Evolutionary conservation across 495 filamentous ascomycete species (phyloP), one percentile per base, ranked within the genome.

Genomic region (Daldinia grandis): DNA sequence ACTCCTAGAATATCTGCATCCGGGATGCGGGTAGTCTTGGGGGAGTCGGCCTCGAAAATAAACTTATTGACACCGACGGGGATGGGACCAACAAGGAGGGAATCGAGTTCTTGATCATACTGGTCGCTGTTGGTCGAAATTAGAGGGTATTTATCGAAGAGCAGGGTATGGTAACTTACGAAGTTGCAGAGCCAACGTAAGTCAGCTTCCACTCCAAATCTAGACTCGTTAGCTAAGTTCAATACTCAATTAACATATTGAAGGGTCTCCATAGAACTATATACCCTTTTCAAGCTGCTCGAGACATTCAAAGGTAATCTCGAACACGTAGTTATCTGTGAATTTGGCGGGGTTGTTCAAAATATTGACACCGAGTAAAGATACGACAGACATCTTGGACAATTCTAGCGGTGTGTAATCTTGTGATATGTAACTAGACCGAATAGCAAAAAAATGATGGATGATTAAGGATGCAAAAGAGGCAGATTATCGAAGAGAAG

Each of bases 151-250:
- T 30, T 53, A 61, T 37, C 64, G 54, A 27, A 53, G 15, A 17
- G 27, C 17, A 35, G 24, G 10, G 31, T 37, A 50, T 61, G 47
- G 65, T 8, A 35, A 84, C 90, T 82, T 87, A 97, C 90, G 94
- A 97, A 64, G 93, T 97, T 44, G 95, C 95, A 72, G 95, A 99
- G 73, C 95, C 95, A 76, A 99, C 95, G 76, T 99, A 99, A 77
- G 94, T 98, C 74, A 99, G 85, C 80, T 98, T 98, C 95, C 95
- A 99, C 83, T 99, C 95, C 69, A 99, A 88, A 84, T 99, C 95
- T 97, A n/a, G 33, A 58, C 17, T 10, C 33, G 25, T 72, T n/a
- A 72, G 54, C 42, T 30, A 8, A n/a, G 17, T 33, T 44, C 17
- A 1, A 27, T n/a, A 49, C 19, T 57, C 27, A 7, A 55, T 5